Conservation (phyloP, 768 basidiomycete species). For the Artomyces pyxidatus region DNA sequence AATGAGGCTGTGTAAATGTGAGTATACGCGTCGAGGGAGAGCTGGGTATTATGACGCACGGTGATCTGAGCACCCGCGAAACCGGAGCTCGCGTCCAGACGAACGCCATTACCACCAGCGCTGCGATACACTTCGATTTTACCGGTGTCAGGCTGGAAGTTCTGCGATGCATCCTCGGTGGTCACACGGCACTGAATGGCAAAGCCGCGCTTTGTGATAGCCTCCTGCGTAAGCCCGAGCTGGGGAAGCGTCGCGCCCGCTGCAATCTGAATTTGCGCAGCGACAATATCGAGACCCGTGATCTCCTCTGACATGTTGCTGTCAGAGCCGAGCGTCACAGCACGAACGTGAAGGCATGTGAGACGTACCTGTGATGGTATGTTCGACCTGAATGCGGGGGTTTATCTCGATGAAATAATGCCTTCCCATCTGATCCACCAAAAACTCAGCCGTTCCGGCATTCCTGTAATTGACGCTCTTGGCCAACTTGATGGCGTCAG, state of each 20-base stretch:
- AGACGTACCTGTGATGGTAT: constrained; percentile 87
- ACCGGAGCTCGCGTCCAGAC: constrained; percentile 93
- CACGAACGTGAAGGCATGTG: not conserved
- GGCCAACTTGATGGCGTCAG: constrained; percentile 91
- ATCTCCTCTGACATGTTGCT: constrained; percentile 95
- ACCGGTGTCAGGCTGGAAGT: constrained; percentile 97
- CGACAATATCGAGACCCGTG: constrained; percentile 98
- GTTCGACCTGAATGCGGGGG: constrained; percentile 98
- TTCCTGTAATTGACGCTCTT: constrained; percentile 92
- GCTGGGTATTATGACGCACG: too few relatives aligned
- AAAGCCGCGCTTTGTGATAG: constrained; percentile 91
- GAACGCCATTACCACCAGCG: constrained; percentile 97
- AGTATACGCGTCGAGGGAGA: too few relatives aligned
- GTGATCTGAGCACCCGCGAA: constrained; percentile 99
- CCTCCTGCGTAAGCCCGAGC: constrained; percentile 92
- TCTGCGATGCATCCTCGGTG: constrained; percentile 87
- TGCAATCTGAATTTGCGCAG: constrained; percentile 99
- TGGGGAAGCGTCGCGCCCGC: constrained; percentile 94
- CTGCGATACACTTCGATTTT: constrained; percentile 99
- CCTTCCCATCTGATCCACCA: constrained; percentile 92
- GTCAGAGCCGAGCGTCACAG: too few relatives aligned
- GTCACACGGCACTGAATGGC: constrained; percentile 99
- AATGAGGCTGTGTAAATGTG: constrained; percentile 67
- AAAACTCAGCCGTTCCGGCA: constrained; percentile 96
- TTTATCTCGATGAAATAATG: constrained; percentile 99